Percentiles rank a stretch among this genome's conserved stretches.
These are phyloP conservation scores for Aspergillus incahuasiensis DNA, from an alignment of 495 filamentous ascomycete genomes.

Conservation along the genomic window DNA sequence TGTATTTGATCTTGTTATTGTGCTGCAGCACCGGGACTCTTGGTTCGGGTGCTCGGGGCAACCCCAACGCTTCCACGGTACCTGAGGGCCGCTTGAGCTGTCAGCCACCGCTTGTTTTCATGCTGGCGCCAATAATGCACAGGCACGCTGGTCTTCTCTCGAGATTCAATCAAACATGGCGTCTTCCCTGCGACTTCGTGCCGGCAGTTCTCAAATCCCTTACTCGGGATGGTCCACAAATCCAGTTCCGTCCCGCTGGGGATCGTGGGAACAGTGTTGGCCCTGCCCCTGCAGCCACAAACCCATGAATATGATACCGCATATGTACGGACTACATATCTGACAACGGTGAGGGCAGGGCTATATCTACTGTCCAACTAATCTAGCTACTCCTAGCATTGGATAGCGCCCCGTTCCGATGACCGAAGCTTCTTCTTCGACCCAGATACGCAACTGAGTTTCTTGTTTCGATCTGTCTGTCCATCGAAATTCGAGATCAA, in stretches of 20 bases:
- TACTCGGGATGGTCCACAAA: background rate
- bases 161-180: background rate
- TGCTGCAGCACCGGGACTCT: constrained; percentile 4
- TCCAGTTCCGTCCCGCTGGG: background rate
- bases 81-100: background rate
- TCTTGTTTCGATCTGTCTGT: no score
- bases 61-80: constrained; percentile 9
- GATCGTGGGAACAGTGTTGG: background rate
- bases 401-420: no score
- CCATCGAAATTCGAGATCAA: no score
- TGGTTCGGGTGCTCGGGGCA: constrained; percentile 21
- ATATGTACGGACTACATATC: no score
- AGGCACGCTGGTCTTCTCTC: background rate
- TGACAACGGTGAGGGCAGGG: no score
- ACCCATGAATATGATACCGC: background rate
- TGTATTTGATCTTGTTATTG: constrained; percentile 6
- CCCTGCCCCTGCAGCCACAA: background rate
- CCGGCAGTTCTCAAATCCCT: background rate
- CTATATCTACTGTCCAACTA: background rate
- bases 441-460: no score
- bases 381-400: no score
- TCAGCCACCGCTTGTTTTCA: background rate
- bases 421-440: no score
- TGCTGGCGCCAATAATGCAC: no score
- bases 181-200: background rate